Percentiles rank a stretch among this genome's conserved stretches.
Conservation (phyloP, 371 early-diverging fungal species). For the Syncephalastrum contaminatum region DNA sequence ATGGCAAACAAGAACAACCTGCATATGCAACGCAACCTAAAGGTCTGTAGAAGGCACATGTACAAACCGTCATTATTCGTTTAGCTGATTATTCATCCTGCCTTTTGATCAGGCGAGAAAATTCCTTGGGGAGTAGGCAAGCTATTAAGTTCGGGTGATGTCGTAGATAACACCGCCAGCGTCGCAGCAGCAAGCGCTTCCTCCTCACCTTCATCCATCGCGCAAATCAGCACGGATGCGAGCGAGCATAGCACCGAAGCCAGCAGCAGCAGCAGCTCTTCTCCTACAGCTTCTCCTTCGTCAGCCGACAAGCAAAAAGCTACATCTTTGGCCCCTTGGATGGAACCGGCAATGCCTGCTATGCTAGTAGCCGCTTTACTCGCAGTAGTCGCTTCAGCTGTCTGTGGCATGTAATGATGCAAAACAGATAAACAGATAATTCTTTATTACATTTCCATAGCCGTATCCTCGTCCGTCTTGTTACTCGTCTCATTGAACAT, state of each 20-base stretch:
- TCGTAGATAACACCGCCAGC: constrained; percentile 17
- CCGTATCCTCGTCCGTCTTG: constrained; percentile 37
- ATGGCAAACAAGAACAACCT: constrained; percentile 27
- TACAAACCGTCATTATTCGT: background rate
- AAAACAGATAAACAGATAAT: constrained; percentile 6
- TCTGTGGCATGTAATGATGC: constrained; percentile 1
- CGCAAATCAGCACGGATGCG: background rate
- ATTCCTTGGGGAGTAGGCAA: constrained; percentile 51
- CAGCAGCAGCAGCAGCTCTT: too few species aligned
- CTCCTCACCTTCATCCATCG: constrained; percentile 7
- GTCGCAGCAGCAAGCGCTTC: constrained; percentile 4
- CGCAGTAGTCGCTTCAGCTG: background rate
- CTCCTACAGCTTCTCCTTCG: background rate
- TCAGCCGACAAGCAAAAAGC: background rate
- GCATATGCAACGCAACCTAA: constrained; percentile 32
- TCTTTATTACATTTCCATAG: constrained; percentile 48
- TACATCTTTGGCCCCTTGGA: too few species aligned
- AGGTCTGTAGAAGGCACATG: constrained; percentile 17
- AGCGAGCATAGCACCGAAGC: too few species aligned
- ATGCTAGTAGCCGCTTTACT: too few species aligned
- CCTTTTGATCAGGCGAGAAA: constrained; percentile 22
- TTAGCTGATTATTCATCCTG: background rate
- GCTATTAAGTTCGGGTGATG: constrained; percentile 16
- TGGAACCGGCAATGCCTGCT: too few species aligned
- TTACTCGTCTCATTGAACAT: constrained; percentile 78